A percentile compares a stretch with the other conserved stretches of the same genome.
These are phyloP conservation scores for Babesia caballi DNA, from an alignment of 169 alveolate species.

Conservation along the genomic window DNA sequence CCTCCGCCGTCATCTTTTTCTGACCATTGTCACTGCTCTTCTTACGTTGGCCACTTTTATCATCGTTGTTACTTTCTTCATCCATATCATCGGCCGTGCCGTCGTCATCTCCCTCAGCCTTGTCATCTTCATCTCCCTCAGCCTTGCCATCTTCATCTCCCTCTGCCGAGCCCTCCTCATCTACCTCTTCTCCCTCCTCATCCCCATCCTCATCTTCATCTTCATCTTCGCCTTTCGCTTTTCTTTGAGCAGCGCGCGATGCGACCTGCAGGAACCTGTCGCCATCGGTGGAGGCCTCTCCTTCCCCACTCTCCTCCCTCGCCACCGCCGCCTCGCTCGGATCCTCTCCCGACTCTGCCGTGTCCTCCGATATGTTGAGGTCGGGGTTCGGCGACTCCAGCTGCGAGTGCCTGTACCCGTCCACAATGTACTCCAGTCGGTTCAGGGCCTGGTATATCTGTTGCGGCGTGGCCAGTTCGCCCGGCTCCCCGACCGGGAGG, in stretches of 20 bases:
- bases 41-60: neutral
- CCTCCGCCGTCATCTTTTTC: neutral
- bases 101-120: conserved; percentile 1
- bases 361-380: conserved; percentile 14
- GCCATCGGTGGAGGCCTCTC: neutral
- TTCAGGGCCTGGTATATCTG: conserved; percentile 52
- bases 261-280: conserved; percentile 33
- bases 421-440: conserved; percentile 45
- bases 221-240: neutral
- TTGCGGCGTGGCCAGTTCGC: conserved; percentile 53
- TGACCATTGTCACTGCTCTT: neutral
- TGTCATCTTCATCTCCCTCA: conserved; percentile 8
- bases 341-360: neutral
- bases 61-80: neutral
- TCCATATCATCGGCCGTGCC: conserved; percentile 4
- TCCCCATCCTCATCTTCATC: conserved; percentile 20
- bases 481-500: conserved; percentile 56
- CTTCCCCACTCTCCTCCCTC: neutral
- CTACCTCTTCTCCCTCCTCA: neutral
- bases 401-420: conserved; percentile 50
- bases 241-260: neutral
- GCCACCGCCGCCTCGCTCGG: neutral
- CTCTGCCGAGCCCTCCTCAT: neutral
- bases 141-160: conserved; percentile 21
- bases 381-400: conserved; percentile 44